These are phyloP conservation scores for Paspalum vaginatum DNA, from an alignment of 176 grass and related monocot species.

Conservation along the genomic window DNA sequence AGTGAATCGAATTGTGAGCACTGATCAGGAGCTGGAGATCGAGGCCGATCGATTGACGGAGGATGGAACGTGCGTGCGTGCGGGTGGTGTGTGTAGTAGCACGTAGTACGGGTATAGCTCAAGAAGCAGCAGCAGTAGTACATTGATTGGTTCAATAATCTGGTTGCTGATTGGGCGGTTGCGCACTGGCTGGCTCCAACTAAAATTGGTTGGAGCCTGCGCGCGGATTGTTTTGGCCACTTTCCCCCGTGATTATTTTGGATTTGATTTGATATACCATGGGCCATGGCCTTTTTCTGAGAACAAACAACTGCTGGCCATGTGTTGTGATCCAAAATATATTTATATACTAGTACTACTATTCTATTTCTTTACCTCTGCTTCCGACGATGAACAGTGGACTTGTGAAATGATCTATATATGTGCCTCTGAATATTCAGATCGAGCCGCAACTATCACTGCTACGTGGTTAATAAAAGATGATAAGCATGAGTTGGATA, in stretches of 20 bases:
- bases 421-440: no score
- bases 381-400: no score
- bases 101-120: constrained; percentile 14
- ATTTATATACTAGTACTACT: no score
- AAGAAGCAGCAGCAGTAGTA: neutral
- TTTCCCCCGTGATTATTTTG: neutral
- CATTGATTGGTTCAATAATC: constrained; percentile 38
- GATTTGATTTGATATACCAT: no score
- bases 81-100: constrained; percentile 3
- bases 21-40: neutral
- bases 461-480: no score
- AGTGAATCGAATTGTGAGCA: no score
- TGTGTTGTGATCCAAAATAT: neutral
- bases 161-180: constrained; percentile 32
- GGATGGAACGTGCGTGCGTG: neutral
- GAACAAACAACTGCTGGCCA: neutral
- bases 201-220: constrained; percentile 33
- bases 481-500: neutral
- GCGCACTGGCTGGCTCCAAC: constrained; percentile 33
- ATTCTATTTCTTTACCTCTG: no score
- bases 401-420: no score
- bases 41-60: neutral
- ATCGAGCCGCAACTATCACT: no score
- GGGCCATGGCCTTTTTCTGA: neutral
- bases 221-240: neutral